Evolutionary conservation across 495 filamentous ascomycete species (phyloP).

Genomic region (Podospora bellae-mahoneyi): DNA sequence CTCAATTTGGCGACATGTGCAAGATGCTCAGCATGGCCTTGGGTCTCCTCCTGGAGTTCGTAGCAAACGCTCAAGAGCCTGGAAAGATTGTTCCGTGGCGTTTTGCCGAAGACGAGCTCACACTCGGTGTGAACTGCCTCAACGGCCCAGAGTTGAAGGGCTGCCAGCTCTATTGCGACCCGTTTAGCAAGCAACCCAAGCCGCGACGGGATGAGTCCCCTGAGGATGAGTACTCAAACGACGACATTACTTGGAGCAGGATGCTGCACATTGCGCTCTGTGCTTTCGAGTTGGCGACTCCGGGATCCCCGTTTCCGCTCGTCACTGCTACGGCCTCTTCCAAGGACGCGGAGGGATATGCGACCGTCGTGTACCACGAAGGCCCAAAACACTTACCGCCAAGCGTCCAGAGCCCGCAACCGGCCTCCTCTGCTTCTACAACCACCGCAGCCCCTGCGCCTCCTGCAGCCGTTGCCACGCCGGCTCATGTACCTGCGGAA

Average conservation of each 20-base stretch:
- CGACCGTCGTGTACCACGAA: constrained; percentile 26
- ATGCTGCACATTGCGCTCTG: constrained; percentile 24
- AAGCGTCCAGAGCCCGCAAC: neutral
- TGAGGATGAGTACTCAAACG: constrained; percentile 13
- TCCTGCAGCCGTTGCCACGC: neutral
- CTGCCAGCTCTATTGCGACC: constrained; percentile 31
- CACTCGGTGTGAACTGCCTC: constrained; percentile 42
- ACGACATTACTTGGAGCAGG: constrained; percentile 26
- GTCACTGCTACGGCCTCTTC: constrained; percentile 4
- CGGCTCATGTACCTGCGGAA: neutral
- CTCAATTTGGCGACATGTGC: constrained; percentile 41
- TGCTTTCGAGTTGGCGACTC: constrained; percentile 24
- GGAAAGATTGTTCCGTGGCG: constrained; percentile 32
- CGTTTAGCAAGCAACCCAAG: constrained; percentile 26
- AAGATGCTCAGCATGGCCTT: constrained; percentile 35
- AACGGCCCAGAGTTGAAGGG: constrained; percentile 32
- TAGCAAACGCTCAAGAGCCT: constrained; percentile 26
- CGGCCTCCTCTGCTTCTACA: neutral
- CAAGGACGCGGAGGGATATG: constrained; percentile 18
- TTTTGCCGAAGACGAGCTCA: constrained; percentile 43
- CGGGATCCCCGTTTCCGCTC: constrained; percentile 27
- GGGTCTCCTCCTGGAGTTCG: constrained; percentile 34
- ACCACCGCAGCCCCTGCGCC: neutral
- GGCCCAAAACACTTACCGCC: constrained; percentile 20
- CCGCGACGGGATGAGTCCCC: constrained; percentile 27